Conservation (phyloP, 2,329 filamentous ascomycete genomes). For the Monilinia fructicola region DNA sequence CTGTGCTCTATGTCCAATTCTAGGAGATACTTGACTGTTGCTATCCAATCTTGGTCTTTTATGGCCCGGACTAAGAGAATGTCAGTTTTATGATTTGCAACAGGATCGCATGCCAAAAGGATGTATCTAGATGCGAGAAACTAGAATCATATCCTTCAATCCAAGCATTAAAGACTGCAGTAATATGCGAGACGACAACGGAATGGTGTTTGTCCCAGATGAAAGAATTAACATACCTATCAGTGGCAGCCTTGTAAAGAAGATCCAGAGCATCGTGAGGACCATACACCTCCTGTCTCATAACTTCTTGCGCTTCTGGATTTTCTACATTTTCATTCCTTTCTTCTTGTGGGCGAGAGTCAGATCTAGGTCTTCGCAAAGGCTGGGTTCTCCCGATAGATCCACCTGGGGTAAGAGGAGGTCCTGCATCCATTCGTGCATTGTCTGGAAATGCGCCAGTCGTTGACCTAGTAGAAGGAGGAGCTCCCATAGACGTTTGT, state of each 20-base stretch:
- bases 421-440: conserved; percentile 39
- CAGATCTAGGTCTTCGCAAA: conserved; percentile 58
- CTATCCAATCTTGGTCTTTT: conserved; percentile 36
- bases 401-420: conserved; percentile 64
- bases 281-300: conserved; percentile 76
- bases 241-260: conserved; percentile 80
- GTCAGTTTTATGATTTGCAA: conserved; percentile 41
- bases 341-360: conserved; percentile 40
- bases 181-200: not conserved
- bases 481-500: conserved; percentile 42
- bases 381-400: conserved; percentile 66
- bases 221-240: conserved; percentile 45
- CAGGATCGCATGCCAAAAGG: not conserved
- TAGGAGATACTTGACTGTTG: conserved; percentile 35
- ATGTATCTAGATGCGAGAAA: not conserved
- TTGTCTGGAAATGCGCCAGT: conserved; percentile 15
- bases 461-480: conserved; percentile 37
- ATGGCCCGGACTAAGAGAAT: conserved; percentile 41
- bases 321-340: conserved; percentile 62
- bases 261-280: conserved; percentile 91
- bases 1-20: conserved; percentile 27
- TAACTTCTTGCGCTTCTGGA: conserved; percentile 62
- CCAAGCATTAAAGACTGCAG: conserved; percentile 21
- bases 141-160: not conserved
- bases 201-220: conserved; percentile 36